Evolutionary conservation across 305 asterid species (phyloP).

Genomic region (Ruellia speciosa): DNA sequence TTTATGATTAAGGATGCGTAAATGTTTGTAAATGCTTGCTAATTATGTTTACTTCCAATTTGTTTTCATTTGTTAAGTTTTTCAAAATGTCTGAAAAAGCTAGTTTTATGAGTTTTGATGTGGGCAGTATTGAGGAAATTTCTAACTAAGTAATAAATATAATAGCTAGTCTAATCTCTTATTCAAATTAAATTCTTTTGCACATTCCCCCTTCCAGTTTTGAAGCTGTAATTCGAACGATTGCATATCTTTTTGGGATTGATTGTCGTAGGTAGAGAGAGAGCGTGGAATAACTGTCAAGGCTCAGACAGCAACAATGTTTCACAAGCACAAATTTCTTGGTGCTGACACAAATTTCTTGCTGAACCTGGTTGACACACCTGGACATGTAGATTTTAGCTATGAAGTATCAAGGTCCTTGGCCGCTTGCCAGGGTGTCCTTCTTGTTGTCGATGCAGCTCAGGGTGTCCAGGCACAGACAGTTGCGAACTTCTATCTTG

Average conservation of each 20-base stretch:
- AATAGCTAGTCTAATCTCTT: too few species aligned
- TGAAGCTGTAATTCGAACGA: background rate
- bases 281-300: conserved; percentile 97
- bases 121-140: too few species aligned
- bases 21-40: background rate
- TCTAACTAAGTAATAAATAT: too few species aligned
- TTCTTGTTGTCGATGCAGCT: conserved; percentile 94
- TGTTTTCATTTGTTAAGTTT: too few species aligned
- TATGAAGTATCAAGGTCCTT: conserved; percentile 94
- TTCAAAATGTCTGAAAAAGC: too few species aligned
- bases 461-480: conserved; percentile 99
- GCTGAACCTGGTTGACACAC: conserved; percentile 86
- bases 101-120: too few species aligned
- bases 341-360: conserved; percentile 56
- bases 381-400: conserved; percentile 97
- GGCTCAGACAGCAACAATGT: conserved; percentile 99
- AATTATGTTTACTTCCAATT: too few species aligned
- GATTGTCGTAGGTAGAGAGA: conserved; percentile 73
- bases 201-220: too few species aligned
- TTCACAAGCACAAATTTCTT: conserved; percentile 56
- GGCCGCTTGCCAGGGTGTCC: conserved; percentile 98
- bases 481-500: conserved; percentile 92
- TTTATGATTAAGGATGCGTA: conserved; percentile 2
- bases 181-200: too few species aligned
- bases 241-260: conserved; percentile 19